phyloP scores from a whole-genome alignment of 1,139 yeast species.

The Suhomyces terraborum region DNA sequence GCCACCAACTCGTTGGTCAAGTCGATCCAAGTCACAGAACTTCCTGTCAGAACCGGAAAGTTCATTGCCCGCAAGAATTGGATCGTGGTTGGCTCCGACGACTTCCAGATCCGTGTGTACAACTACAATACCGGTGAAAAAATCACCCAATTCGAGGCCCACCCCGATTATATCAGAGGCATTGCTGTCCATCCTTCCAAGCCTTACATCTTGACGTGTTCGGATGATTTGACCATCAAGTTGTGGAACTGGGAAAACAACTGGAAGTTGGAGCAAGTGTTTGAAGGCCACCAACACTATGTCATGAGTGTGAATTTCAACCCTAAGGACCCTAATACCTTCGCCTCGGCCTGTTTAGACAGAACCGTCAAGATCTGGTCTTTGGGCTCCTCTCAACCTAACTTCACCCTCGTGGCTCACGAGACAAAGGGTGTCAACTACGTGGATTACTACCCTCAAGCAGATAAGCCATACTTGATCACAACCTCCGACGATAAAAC shows the following conservation, averaged over 20 bases:
- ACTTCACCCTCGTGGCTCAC: constrained; percentile 89
- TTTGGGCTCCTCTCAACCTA: constrained; percentile 83
- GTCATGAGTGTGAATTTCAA: constrained; percentile 94
- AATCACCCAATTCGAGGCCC: constrained; percentile 94
- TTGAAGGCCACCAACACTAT: constrained; percentile 95
- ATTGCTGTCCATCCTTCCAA: constrained; percentile 93
- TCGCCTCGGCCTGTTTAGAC: constrained; percentile 96
- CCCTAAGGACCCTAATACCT: constrained; percentile 96
- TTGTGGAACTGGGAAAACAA: constrained; percentile 97
- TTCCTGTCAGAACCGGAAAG: constrained; percentile 94
- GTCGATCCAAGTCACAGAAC: constrained; percentile 78
- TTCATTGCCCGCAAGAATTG: constrained; percentile 96
- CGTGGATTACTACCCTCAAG: constrained; percentile 95
- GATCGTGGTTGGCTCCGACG: constrained; percentile 96
- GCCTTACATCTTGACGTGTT: constrained; percentile 84
- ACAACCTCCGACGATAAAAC: constrained; percentile 93
- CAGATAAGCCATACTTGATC: constrained; percentile 93
- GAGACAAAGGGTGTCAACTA: constrained; percentile 92
- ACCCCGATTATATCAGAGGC: constrained; percentile 92
- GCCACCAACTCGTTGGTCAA: constrained; percentile 64
- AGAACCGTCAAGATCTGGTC: constrained; percentile 98
- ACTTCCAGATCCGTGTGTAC: constrained; percentile 87
- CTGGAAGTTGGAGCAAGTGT: constrained; percentile 88
- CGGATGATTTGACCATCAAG: constrained; percentile 89
- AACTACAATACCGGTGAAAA: constrained; percentile 96